These are phyloP conservation scores for Rhodofomes roseus DNA, from an alignment of 1,284 basidiomycete genomes.

Conservation along the genomic window DNA sequence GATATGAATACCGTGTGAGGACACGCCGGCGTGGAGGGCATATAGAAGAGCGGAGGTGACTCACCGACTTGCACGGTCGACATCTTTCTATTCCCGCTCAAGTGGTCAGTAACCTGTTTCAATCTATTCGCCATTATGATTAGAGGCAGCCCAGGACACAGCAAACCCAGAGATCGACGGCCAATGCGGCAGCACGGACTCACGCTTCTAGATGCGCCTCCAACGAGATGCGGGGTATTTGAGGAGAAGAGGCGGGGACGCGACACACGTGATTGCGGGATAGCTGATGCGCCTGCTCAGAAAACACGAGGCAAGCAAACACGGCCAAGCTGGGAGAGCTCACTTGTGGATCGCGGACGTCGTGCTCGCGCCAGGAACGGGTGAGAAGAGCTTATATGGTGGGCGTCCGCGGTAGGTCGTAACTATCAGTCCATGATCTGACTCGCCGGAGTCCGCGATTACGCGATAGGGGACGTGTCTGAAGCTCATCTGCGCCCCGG, in stretches of 20 bases:
- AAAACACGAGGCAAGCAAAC: background rate
- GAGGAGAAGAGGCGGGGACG: background rate
- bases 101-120: slow-evolving; percentile 25
- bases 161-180: background rate
- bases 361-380: background rate
- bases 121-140: slow-evolving; percentile 25
- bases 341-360: background rate
- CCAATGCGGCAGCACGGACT: background rate
- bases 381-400: slow-evolving; percentile 2
- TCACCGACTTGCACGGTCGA: slow-evolving; percentile 42
- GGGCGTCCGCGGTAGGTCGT: background rate
- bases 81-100: slow-evolving; percentile 19
- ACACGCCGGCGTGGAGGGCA: background rate
- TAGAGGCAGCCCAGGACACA: background rate
- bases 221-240: background rate
- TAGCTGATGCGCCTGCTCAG: background rate
- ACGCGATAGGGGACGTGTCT: slow-evolving; percentile 1
- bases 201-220: background rate
- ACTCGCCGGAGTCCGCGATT: slow-evolving; percentile 4
- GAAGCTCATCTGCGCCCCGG: background rate
- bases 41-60: slow-evolving; percentile 4
- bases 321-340: background rate
- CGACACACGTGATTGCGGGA: slow-evolving; percentile 3
- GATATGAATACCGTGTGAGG: background rate
- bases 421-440: slow-evolving; percentile 5